Evolutionary conservation across 495 filamentous ascomycete genomes (phyloP), one percentile per base, ranked within the genome.

Genomic region (Talaromyces ruber): DNA sequence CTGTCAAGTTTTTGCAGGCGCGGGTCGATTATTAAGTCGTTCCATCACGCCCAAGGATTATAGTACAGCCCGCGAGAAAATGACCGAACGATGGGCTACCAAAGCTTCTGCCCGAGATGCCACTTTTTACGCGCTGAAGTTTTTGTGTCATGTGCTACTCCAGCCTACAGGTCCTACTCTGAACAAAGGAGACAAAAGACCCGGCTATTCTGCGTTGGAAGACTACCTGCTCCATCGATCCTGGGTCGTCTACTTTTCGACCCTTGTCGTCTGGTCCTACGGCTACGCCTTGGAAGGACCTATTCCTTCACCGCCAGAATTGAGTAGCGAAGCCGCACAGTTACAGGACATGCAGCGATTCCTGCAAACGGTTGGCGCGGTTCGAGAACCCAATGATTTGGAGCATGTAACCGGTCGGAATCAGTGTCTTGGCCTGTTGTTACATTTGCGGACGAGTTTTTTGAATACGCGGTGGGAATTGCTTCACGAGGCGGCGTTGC

Each of bases 231-330:
- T 97, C 56, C 96, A 98, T 66, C 83, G 94, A 28, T 92, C 94
- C 2, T 98, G 94, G 94, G 91, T 98, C n/a, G 79, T 98, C 56
- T 98, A 97, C 70, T 95, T 95, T 62, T 91, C 94, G 1, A 84
- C 88, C 2, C 79, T 98, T 47, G 92, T 96, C 28, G 90, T 97
- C 18, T 98, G 93, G 93, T 92, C 85, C 60, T 98, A 98, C 68
- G 94, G 91, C 24, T 98, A 85, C 70, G 94, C 94, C 9, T 74
- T 97, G 59, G 94, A 97, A 67, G 94, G 94, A 0, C 81, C 91
- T 0, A 81, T 89, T 59, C 72, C 78, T 21, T 68, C 73, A 7
- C 75, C 82, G 2, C 82, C 83, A 16, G 72, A 74, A 5, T 80
- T 87, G 8, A 61, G 66, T 9, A 84, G 82, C 2, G 77, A 79